Evolutionary conservation across 225 moss, liverwort and hornwort species (phyloP).

Genomic region (Pseudoscleropodium purum): DNA sequence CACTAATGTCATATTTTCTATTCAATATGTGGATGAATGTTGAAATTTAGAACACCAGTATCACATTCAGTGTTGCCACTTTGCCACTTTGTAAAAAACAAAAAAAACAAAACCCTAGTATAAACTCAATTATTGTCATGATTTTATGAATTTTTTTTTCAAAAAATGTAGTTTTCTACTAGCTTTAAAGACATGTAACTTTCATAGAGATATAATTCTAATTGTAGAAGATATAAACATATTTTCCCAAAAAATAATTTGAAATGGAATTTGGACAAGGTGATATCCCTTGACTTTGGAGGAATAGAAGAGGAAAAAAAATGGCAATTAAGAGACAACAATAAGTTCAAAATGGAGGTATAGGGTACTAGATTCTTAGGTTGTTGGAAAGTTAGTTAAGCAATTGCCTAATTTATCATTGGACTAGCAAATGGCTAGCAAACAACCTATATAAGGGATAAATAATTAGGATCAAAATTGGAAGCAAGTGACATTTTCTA

Average conservation of each 20-base stretch:
- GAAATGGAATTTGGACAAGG: fast-evolving
- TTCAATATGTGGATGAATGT: too few relatives aligned
- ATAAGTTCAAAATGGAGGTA: neutral
- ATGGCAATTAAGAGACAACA: neutral
- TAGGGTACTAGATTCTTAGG: fast-evolving
- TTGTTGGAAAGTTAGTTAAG: neutral
- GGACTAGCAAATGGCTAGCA: neutral
- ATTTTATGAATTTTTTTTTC: too few relatives aligned
- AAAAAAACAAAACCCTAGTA: too few relatives aligned
- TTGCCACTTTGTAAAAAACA: too few relatives aligned
- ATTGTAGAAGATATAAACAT: neutral
- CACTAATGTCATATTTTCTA: too few relatives aligned
- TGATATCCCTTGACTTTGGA: neutral
- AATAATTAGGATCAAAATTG: fast-evolving
- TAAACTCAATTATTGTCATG: neutral
- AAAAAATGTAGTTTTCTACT: neutral
- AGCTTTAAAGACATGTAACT: neutral
- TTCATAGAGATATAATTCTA: fast-evolving
- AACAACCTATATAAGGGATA: neutral
- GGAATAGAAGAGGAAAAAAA: neutral
- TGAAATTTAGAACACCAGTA: too few relatives aligned
- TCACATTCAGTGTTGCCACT: too few relatives aligned
- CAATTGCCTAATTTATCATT: neutral
- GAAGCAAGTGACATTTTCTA: fast-evolving
- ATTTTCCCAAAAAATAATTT: neutral